These are phyloP conservation scores for Eucommia ulmoides DNA, from an alignment of 257 asterid species.

Conservation along the genomic window DNA sequence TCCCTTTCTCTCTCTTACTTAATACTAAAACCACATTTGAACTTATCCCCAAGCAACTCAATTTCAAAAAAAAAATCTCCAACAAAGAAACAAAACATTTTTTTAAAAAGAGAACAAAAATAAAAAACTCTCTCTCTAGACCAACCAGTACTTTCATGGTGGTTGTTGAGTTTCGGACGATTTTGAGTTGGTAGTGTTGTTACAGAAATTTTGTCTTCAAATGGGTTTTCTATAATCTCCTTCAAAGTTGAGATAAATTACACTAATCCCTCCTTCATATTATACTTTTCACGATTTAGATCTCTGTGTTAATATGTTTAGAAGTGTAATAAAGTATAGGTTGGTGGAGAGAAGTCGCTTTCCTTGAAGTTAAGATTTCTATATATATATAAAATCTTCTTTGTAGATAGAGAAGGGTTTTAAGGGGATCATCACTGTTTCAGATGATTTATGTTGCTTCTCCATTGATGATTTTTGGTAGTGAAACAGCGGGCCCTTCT, in stretches of 20 bases:
- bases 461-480: slow-evolving; percentile 12
- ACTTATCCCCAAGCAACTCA: slow-evolving; percentile 38
- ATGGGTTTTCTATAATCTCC: not conserved
- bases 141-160: slow-evolving; percentile 26
- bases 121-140: slow-evolving; percentile 15
- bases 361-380: slow-evolving; percentile 6
- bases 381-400: not conserved
- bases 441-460: slow-evolving; percentile 68
- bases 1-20: slow-evolving; percentile 24
- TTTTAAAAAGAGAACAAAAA: not conserved
- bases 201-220: not conserved
- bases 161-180: slow-evolving; percentile 19
- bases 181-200: slow-evolving; percentile 11
- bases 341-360: slow-evolving; percentile 21
- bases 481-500: slow-evolving; percentile 23
- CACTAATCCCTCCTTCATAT: not conserved
- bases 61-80: no score
- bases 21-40: slow-evolving; percentile 29
- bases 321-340: not conserved
- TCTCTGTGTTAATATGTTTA: not conserved
- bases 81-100: no score
- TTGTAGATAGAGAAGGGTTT: not conserved
- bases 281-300: not conserved
- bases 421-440: no score
- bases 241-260: not conserved